Evolutionary conservation across 768 basidiomycete species (phyloP).

Genomic region (Cantharellus anzutake): DNA sequence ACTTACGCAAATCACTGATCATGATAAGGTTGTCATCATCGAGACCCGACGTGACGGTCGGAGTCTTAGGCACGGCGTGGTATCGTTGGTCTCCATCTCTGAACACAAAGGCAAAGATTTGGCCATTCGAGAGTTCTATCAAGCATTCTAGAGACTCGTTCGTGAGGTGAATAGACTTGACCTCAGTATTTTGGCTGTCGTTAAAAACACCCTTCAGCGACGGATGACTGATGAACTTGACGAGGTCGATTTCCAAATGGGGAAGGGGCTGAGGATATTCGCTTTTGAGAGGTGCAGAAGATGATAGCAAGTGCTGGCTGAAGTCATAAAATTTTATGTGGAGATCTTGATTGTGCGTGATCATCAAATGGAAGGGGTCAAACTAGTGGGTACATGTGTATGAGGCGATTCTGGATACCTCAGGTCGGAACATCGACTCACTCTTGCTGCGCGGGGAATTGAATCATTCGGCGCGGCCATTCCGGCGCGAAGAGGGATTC

Average conservation of each 20-base stretch:
- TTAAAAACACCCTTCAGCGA: constrained; percentile 9
- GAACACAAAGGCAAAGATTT: constrained; percentile 29
- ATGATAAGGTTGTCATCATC: constrained; percentile 16
- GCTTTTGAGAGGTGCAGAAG: constrained; percentile 30
- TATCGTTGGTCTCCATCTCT: constrained; percentile 17
- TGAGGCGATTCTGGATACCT: neutral
- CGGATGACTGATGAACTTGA: constrained; percentile 23
- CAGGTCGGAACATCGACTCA: constrained; percentile 12
- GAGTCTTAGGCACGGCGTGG: constrained; percentile 21
- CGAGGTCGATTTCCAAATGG: constrained; percentile 40
- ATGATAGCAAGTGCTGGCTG: constrained; percentile 43
- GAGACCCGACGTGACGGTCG: constrained; percentile 36
- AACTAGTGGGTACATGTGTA: constrained; percentile 19
- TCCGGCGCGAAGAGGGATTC: neutral
- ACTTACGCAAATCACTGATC: neutral
- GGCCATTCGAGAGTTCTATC: constrained; percentile 34
- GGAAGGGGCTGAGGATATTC: constrained; percentile 49
- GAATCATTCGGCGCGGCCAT: constrained; percentile 6
- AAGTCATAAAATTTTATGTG: constrained; percentile 56
- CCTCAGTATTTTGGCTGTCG: constrained; percentile 15
- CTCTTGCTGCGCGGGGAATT: constrained; percentile 32
- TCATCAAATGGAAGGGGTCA: constrained; percentile 42
- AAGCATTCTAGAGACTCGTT: constrained; percentile 38
- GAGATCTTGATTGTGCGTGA: constrained; percentile 44
- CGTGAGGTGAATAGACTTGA: constrained; percentile 31